Evolutionary conservation across 73 alveolate species (phyloP).

Genomic region (Durusdinium trenchii): DNA sequence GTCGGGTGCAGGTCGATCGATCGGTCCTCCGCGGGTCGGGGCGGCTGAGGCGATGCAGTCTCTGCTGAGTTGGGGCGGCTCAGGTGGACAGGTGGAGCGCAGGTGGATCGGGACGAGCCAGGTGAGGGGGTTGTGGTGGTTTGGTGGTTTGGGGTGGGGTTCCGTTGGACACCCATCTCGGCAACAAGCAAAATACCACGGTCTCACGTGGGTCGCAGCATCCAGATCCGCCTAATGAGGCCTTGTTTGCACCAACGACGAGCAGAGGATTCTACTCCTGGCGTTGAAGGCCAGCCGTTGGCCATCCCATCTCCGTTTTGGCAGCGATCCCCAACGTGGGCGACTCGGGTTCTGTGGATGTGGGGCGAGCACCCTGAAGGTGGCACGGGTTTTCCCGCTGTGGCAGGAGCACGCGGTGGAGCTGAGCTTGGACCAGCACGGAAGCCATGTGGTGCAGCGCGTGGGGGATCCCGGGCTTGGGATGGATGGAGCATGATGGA

Average conservation of each 20-base stretch:
- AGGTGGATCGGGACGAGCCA: no score
- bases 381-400: no score
- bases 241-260: conserved; percentile 31
- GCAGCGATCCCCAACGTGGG: no score
- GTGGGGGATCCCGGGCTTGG: neutral
- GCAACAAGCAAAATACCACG: neutral
- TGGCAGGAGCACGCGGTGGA: conserved; percentile 48
- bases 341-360: no score
- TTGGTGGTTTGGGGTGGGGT: neutral
- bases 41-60: conserved; percentile 39
- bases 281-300: conserved; percentile 26
- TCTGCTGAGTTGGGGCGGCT: conserved; percentile 39
- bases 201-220: neutral
- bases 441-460: conserved; percentile 44
- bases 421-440: conserved; percentile 55
- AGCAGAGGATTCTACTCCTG: conserved; percentile 18
- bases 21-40: no score
- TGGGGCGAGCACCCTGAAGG: no score
- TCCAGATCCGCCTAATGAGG: neutral
- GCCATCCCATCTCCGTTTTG: no score
- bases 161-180: neutral
- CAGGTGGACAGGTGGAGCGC: no score
- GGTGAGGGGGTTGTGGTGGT: no score
- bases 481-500: no score
- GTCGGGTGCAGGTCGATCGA: no score